These are phyloP conservation scores for Thalassiosira profunda DNA, from an alignment of 108 stramenopile species.

Conservation along the genomic window DNA sequence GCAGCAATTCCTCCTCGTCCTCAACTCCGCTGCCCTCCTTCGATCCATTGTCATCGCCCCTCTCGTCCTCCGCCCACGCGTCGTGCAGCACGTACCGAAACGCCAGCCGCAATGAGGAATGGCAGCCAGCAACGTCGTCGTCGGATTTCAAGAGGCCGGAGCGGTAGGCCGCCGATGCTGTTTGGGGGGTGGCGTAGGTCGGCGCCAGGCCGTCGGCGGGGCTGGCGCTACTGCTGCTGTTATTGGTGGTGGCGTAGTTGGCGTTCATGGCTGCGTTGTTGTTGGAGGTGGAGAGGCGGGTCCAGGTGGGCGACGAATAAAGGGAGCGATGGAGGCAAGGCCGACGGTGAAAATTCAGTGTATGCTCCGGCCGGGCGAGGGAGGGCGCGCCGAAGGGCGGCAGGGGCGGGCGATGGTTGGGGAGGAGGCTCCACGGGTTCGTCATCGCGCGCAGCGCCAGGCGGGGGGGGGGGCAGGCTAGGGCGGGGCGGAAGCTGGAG, in stretches of 20 bases:
- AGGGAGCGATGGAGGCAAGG: neutral
- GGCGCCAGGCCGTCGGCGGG: neutral
- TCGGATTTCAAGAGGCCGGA: slow-evolving; percentile 22
- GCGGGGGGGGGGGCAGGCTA: no score
- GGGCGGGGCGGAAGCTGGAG: no score
- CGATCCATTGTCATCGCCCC: neutral
- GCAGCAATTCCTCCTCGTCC: slow-evolving; percentile 1
- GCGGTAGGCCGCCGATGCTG: slow-evolving; percentile 17
- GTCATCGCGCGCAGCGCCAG: no score
- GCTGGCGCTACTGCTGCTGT: neutral
- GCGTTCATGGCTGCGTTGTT: neutral
- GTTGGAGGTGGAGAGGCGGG: neutral
- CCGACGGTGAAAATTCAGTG: neutral
- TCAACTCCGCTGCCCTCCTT: neutral
- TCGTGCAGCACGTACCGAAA: slow-evolving; percentile 26
- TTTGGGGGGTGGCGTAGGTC: slow-evolving; percentile 6
- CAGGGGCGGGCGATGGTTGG: neutral
- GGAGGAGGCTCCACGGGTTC: no score
- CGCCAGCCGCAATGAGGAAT: slow-evolving; percentile 27
- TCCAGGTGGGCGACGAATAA: neutral
- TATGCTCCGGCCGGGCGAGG: neutral
- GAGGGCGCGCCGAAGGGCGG: neutral
- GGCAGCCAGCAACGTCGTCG: slow-evolving; percentile 1
- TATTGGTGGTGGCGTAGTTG: neutral
- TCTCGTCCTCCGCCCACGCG: no score